These are phyloP conservation scores for Purpureocillium lavendulum DNA, from an alignment of 2,329 filamentous ascomycete genomes.

Conservation along the genomic window DNA sequence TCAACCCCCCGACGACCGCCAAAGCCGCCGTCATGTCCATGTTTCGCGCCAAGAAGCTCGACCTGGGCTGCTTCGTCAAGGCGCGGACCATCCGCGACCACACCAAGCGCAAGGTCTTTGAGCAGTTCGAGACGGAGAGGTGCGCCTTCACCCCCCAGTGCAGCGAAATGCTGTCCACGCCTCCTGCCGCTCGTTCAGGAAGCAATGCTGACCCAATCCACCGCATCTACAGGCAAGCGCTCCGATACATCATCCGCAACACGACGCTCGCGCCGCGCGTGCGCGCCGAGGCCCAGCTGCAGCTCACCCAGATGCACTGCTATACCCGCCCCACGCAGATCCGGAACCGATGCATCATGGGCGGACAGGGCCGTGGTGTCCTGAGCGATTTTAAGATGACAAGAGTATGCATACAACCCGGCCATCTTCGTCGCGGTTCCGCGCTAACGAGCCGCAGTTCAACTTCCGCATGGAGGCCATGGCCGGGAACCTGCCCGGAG, in stretches of 20 bases:
- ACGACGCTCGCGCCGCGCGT: conserved; percentile 73
- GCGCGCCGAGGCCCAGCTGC: conserved; percentile 85
- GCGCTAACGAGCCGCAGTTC: conserved; percentile 49
- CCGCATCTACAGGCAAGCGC: conserved; percentile 61
- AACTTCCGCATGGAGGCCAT: conserved; percentile 89
- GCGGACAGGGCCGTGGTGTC: conserved; percentile 86
- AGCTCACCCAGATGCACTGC: conserved; percentile 90
- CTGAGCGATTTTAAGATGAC: conserved; percentile 87
- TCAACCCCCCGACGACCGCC: conserved; percentile 3
- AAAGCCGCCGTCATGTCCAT: conserved; percentile 61
- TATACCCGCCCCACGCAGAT: conserved; percentile 94
- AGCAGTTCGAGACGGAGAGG: conserved; percentile 81
- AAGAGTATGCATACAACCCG: conserved; percentile 53
- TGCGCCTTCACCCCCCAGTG: conserved; percentile 32
- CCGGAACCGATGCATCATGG: conserved; percentile 84
- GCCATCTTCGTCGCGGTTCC: neutral
- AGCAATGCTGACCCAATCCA: no score
- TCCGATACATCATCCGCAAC: conserved; percentile 90
- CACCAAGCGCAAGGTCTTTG: conserved; percentile 91
- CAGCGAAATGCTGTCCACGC: no score
- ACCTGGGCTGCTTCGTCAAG: conserved; percentile 82
- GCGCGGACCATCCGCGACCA: conserved; percentile 85
- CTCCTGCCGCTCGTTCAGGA: neutral
- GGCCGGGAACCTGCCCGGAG: conserved; percentile 77
- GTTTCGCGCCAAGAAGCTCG: conserved; percentile 84